These are phyloP conservation scores for Parastagonospora avenae DNA, from an alignment of 2,329 filamentous ascomycete species.

Conservation along the genomic window DNA sequence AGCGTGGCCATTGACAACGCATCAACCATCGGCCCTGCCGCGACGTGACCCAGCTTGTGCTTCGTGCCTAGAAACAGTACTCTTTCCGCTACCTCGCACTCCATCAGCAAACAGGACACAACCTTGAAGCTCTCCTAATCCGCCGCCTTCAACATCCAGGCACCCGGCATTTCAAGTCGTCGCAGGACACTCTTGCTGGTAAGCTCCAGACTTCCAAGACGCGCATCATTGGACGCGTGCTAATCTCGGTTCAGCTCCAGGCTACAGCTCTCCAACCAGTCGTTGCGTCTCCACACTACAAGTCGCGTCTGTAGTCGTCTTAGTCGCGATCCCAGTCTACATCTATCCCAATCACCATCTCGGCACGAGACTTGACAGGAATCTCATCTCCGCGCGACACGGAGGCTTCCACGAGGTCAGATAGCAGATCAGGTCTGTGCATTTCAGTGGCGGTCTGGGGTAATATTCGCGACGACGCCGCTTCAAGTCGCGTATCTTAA, in stretches of 20 bases:
- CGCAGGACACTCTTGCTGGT: conserved; percentile 26
- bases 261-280: conserved; percentile 40
- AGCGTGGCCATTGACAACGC: conserved; percentile 52
- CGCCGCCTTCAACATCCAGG: conserved; percentile 20
- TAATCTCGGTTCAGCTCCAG: conserved; percentile 40
- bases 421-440: conserved; percentile 28
- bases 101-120: conserved; percentile 41
- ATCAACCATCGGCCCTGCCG: conserved; percentile 47
- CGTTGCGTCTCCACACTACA: conserved; percentile 24
- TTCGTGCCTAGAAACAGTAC: conserved; percentile 37
- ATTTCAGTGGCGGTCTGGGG: conserved; percentile 41
- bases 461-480: conserved; percentile 34
- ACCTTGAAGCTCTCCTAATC: conserved; percentile 28
- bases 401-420: conserved; percentile 23
- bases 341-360: conserved; percentile 33
- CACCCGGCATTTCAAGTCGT: conserved; percentile 19
- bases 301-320: conserved; percentile 31
- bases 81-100: conserved; percentile 33
- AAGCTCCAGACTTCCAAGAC: conserved; percentile 22
- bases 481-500: conserved; percentile 31
- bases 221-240: conserved; percentile 35
- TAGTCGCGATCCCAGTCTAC: conserved; percentile 25
- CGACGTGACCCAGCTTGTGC: conserved; percentile 44
- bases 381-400: conserved; percentile 20
- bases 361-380: conserved; percentile 16